Percentiles rank a stretch among this genome's conserved stretches.
These are phyloP conservation scores for Hirsutella minnesotensis DNA, from an alignment of 2,329 filamentous ascomycete species.

Conservation along the genomic window DNA sequence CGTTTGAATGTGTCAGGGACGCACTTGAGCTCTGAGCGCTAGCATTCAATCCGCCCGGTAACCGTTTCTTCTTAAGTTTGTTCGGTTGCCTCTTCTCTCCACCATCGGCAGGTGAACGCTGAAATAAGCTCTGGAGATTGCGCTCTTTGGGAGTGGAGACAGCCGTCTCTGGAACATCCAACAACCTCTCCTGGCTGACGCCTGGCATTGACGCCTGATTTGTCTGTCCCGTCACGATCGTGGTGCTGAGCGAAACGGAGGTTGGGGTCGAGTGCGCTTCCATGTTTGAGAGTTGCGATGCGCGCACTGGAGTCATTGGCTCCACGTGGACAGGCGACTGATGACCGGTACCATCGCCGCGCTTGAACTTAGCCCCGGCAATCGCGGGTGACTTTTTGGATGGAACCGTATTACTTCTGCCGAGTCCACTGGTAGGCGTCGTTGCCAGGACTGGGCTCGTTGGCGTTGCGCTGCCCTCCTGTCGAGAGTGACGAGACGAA, in stretches of 20 bases:
- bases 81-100: constrained; percentile 66
- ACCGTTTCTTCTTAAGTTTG: constrained; percentile 79
- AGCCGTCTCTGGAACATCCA: constrained; percentile 27
- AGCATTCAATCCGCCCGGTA: constrained; percentile 63
- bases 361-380: constrained; percentile 52
- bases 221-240: constrained; percentile 15
- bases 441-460: constrained; percentile 44
- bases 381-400: constrained; percentile 76
- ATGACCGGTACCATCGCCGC: constrained; percentile 17
- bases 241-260: constrained; percentile 13
- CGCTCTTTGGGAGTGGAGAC: constrained; percentile 51
- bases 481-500: constrained; percentile 75
- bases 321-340: constrained; percentile 23
- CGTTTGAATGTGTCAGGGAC: constrained; percentile 45
- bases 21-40: constrained; percentile 86
- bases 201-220: constrained; percentile 19
- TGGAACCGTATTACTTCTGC: constrained; percentile 79
- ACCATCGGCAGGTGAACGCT: constrained; percentile 49
- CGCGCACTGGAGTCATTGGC: constrained; percentile 23
- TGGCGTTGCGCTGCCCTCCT: constrained; percentile 62
- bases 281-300: constrained; percentile 8
- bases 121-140: constrained; percentile 57
- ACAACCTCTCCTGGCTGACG: constrained; percentile 36
- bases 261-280: constrained; percentile 15
- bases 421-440: constrained; percentile 43